These are phyloP conservation scores for Ramularia endophylla DNA, from an alignment of 2,329 filamentous ascomycete genomes.

Conservation along the genomic window DNA sequence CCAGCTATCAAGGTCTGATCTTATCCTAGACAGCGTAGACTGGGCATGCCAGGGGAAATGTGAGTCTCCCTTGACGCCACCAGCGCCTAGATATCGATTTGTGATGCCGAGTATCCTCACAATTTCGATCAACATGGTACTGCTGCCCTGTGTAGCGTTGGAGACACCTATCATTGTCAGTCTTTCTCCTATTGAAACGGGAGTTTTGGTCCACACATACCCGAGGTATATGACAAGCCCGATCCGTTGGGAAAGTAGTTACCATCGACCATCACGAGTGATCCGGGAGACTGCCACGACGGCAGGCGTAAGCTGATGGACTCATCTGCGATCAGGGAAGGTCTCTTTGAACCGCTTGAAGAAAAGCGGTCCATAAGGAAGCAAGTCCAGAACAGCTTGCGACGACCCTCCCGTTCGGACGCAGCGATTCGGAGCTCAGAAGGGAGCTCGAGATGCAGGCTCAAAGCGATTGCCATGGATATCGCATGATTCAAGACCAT, in stretches of 20 bases:
- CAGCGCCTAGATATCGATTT: conserved; percentile 76
- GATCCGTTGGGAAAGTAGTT: conserved; percentile 75
- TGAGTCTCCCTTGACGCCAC: conserved; percentile 81
- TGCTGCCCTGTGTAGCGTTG: conserved; percentile 67
- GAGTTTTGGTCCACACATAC: conserved; percentile 1
- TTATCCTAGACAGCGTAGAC: conserved; percentile 78
- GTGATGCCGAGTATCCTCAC: conserved; percentile 75
- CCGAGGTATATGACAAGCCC: conserved; percentile 50
- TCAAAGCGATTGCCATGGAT: conserved; percentile 76
- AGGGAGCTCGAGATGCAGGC: conserved; percentile 72
- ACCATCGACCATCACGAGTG: conserved; percentile 61
- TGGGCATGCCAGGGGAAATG: conserved; percentile 88
- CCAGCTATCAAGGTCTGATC: conserved; percentile 80
- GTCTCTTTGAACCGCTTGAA: conserved; percentile 73
- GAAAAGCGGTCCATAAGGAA: conserved; percentile 82
- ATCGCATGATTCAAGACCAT: conserved; percentile 77
- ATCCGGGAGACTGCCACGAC: conserved; percentile 61
- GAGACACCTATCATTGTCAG: conserved; percentile 41
- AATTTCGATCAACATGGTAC: conserved; percentile 78
- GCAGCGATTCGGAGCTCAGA: conserved; percentile 55
- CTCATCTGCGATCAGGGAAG: conserved; percentile 73
- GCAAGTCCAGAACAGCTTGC: conserved; percentile 83
- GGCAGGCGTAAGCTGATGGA: conserved; percentile 70
- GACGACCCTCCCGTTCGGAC: conserved; percentile 67
- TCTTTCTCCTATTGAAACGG: too few relatives aligned